Evolutionary conservation across 1,139 yeast genomes (phyloP), one percentile per base, ranked within the genome.

Genomic region (Sugiyamaella paludigena): DNA sequence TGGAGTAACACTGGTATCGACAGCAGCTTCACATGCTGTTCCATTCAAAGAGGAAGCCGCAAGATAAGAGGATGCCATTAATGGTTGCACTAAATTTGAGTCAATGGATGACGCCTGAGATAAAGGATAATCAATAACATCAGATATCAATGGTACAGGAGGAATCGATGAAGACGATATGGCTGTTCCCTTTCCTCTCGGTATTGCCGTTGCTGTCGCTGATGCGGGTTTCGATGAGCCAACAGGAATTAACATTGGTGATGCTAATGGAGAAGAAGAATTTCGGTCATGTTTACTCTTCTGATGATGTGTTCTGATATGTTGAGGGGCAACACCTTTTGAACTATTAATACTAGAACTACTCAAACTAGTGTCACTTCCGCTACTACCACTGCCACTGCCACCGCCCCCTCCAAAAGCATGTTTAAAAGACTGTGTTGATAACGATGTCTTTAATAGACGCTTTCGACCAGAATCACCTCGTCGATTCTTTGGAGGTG

Each of bases 361-460:
- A 29, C 34, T 19, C 19, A n/a, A 24, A 4, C 30, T 16, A n/a
- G 9, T 36, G 40, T 26, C 45, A 33, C n/a, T 24, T 4, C 11
- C 12, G 30, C 36, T 24, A 13, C 39, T 13, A 16, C 26, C 33
- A 28, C 45, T 35, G 26, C 11, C 12, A 27, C 29, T 12, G 15
- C 45, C 16, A 9, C 19, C 16, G 2, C 19, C 19, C 7, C 36
- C 29, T 19, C 45, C 40, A 29, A 47, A 35, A n/a, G 47, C 47
- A 19, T 43, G 40, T 32, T 48, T 48, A 24, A 48, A 48, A 36
- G 51, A 48, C 19, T 44, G 51, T 2, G 48, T 39, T n/a, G 51
- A 48, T n/a, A 48, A 29, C 8, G 51, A 48, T 5, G 42, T 38
- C 34, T 42, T 36, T 11, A 48, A 27, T 8, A 47, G n/a, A 7